phyloP scores from a whole-genome alignment of 805 yeast genomes.

The Yarrowia sp. region DNA sequence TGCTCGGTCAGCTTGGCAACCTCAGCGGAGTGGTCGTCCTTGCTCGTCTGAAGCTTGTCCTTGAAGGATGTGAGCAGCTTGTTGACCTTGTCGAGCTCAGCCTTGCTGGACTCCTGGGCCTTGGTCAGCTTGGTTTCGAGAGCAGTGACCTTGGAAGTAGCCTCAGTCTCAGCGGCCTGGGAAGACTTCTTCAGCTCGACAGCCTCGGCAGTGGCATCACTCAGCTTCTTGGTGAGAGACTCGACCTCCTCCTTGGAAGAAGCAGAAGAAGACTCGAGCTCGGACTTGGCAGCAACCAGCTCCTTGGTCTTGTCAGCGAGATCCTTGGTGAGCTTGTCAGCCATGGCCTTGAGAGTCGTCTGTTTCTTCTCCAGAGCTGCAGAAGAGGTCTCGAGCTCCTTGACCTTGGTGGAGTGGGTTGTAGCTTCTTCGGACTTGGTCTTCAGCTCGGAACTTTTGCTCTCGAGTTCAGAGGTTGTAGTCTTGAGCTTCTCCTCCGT shows the following conservation, averaged over 20 bases:
- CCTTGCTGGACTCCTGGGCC: conserved; percentile 28
- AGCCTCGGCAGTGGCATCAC: conserved; percentile 13
- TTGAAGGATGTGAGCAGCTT: conserved; percentile 13
- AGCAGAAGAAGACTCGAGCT: conserved; percentile 11
- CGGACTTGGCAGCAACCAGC: conserved; percentile 38
- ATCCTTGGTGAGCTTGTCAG: conserved; percentile 39
- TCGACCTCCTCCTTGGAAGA: conserved; percentile 17
- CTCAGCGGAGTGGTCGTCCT: conserved; percentile 29
- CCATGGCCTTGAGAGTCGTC: conserved; percentile 17
- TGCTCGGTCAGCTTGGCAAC: conserved; percentile 21
- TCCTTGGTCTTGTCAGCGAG: conserved; percentile 24
- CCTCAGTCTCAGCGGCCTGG: conserved; percentile 18
- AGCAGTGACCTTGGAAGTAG: conserved; percentile 25
- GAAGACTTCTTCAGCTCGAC: conserved; percentile 18
- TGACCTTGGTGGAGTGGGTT: conserved; percentile 14
- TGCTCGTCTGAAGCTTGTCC: conserved; percentile 28
- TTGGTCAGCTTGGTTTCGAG: conserved; percentile 16
- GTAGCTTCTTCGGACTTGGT: conserved; percentile 3
- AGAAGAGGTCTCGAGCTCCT: conserved; percentile 26
- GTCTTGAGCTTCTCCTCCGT: too few relatives aligned
- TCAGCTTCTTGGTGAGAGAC: conserved; percentile 16
- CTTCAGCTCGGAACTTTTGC: neutral
- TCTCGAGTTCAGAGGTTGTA: neutral
- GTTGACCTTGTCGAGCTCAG: conserved; percentile 32
- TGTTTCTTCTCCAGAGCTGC: conserved; percentile 30